phyloP scores from a whole-genome alignment of 345 rosid genomes.

The Pistacia atlantica region DNA sequence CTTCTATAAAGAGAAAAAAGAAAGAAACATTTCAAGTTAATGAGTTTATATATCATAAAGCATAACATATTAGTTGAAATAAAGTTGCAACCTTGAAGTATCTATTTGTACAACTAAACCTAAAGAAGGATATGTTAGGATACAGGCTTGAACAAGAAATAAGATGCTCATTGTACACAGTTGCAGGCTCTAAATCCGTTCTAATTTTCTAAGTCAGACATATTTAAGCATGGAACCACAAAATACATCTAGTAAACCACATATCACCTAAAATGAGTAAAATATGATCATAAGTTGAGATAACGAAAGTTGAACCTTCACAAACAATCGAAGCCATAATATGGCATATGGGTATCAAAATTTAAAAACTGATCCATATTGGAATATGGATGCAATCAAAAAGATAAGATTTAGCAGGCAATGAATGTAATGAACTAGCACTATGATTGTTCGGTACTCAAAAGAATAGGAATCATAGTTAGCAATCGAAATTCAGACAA shows the following conservation, averaged over 20 bases:
- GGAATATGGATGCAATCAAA: neutral
- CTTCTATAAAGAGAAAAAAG: slow-evolving; percentile 53
- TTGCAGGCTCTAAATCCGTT: neutral
- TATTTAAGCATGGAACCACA: no score
- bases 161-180: neutral
- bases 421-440: neutral
- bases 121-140: neutral
- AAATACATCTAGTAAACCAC: no score
- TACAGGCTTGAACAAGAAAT: slow-evolving; percentile 1
- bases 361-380: neutral
- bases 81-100: neutral
- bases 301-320: neutral
- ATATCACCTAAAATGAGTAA: no score
- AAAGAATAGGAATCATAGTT: neutral
- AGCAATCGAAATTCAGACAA: neutral
- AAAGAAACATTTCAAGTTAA: slow-evolving; percentile 2
- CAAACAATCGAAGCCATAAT: neutral
- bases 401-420: slow-evolving; percentile 1
- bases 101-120: slow-evolving; percentile 4
- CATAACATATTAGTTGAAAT: no score
- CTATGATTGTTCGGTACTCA: no score
- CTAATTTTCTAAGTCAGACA: no score
- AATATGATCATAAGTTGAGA: slow-evolving; percentile 1
- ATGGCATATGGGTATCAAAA: neutral
- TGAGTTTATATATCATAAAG: neutral